Base-by-base conservation (phyloP, 371 early-diverging fungal species). In the Mortierella sp. region DNA sequence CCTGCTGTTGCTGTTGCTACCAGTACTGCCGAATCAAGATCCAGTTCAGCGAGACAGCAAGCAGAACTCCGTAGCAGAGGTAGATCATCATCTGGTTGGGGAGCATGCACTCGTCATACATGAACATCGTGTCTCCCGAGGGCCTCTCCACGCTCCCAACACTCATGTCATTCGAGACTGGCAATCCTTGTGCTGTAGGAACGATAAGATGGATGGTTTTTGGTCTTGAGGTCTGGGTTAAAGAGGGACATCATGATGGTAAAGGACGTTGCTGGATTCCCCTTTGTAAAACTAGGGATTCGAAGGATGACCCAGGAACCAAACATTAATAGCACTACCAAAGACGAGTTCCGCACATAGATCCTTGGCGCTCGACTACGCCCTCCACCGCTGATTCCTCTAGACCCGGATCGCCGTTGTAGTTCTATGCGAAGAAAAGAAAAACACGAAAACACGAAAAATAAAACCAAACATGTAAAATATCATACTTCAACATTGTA, bases 281-380 rank as follows among this genome's bases (percentile, higher is more conserved):
- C 90, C 68, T 91, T 90, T 4, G 92, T 86, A 89, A 91, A 90
- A 68, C 90, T 91, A 55, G 90, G 89, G 0, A 90, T 90, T 0
- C 88, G 89, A 0, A 91, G 77, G 0, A 89, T 88, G 4, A 88
- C 86, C 73, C 90, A 90, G 1, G 76, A 71, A 0, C 75, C 70
- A 3, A 66, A n/a, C n/a, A n/a, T n/a, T n/a, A n/a, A n/a, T n/a
- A n/a, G n/a, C n/a, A n/a, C n/a, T n/a, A n/a, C n/a, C n/a, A n/a
- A n/a, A n/a, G n/a, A n/a, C n/a, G 55, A 4, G 47, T 64, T 2
- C 67, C 63, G 29, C n/a, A n/a, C n/a, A n/a, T n/a, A n/a, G n/a
- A n/a, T n/a, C n/a, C n/a, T n/a, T n/a, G n/a, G n/a, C n/a, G n/a
- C n/a, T n/a, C n/a, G n/a, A n/a, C n/a, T n/a, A n/a, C n/a, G n/a